Conservation (phyloP, 2,329 filamentous ascomycete species). For the Aureobasidium uvarum region DNA sequence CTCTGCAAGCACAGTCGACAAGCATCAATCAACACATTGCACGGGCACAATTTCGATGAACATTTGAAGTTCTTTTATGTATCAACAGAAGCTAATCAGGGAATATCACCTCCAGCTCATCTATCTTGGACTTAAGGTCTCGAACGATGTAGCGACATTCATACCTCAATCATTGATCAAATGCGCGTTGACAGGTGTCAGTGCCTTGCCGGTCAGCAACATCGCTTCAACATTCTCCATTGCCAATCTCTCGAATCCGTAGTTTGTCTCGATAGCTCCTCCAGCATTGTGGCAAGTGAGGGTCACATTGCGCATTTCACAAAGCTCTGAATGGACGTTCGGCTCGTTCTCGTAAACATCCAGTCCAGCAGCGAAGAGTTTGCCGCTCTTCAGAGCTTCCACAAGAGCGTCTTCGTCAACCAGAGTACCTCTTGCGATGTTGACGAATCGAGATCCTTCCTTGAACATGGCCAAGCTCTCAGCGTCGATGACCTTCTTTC, state of each 20-base stretch:
- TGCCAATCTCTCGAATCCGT: conserved; percentile 44
- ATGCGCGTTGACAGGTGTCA: conserved; percentile 25
- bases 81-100: too few relatives aligned
- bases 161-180: background rate
- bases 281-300: conserved; percentile 43
- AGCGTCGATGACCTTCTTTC: conserved; percentile 51
- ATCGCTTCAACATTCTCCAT: conserved; percentile 42
- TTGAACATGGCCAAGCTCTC: conserved; percentile 54
- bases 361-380: conserved; percentile 55
- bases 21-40: too few relatives aligned
- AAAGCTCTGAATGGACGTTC: conserved; percentile 48
- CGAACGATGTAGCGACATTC: too few relatives aligned
- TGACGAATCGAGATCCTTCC: conserved; percentile 59
- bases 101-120: too few relatives aligned
- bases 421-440: conserved; percentile 63
- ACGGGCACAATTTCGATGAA: too few relatives aligned
- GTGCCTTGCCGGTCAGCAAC: background rate
- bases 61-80: too few relatives aligned
- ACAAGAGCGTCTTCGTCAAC: conserved; percentile 65
- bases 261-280: conserved; percentile 41
- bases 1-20: too few relatives aligned
- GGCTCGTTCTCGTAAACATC: conserved; percentile 62
- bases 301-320: conserved; percentile 44
- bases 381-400: conserved; percentile 55
- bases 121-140: too few relatives aligned